Conservation (phyloP, 257 asterid genomes). For the Handroanthus guayacan region DNA sequence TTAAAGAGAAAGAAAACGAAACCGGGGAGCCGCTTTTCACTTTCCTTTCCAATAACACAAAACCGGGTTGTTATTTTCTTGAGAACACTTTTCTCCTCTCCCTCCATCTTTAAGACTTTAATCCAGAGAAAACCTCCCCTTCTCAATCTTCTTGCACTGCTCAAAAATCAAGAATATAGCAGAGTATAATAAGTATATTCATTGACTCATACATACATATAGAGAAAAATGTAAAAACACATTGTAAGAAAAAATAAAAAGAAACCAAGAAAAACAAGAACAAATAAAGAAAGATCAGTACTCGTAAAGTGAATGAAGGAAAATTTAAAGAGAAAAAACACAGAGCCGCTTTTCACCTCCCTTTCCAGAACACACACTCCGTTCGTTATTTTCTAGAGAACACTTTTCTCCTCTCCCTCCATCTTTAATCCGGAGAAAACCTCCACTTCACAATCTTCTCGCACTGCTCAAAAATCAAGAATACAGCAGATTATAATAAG, state of each 20-base stretch:
- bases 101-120: slow-evolving; percentile 55
- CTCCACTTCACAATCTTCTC: slow-evolving; percentile 35
- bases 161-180: slow-evolving; percentile 7
- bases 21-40: slow-evolving; percentile 88
- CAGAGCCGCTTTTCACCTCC: slow-evolving; percentile 99
- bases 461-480: slow-evolving; percentile 38
- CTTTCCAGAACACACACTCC: slow-evolving; percentile 99
- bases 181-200: slow-evolving; percentile 2
- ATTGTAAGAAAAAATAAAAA: background rate
- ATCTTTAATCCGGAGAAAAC: slow-evolving; percentile 34
- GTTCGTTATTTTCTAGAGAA: slow-evolving; percentile 60
- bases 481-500: background rate
- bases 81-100: slow-evolving; percentile 43
- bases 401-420: slow-evolving; percentile 50
- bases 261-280: background rate
- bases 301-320: background rate
- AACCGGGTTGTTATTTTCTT: slow-evolving; percentile 76
- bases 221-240: background rate
- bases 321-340: slow-evolving; percentile 49
- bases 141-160: slow-evolving; percentile 42
- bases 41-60: slow-evolving; percentile 37
- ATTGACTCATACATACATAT: slow-evolving; percentile 12
- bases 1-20: slow-evolving; percentile 51
- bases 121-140: slow-evolving; percentile 28
- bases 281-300: no score